These are phyloP conservation scores for Verbascum thapsus DNA, from an alignment of 257 asterid genomes.

Conservation along the genomic window DNA sequence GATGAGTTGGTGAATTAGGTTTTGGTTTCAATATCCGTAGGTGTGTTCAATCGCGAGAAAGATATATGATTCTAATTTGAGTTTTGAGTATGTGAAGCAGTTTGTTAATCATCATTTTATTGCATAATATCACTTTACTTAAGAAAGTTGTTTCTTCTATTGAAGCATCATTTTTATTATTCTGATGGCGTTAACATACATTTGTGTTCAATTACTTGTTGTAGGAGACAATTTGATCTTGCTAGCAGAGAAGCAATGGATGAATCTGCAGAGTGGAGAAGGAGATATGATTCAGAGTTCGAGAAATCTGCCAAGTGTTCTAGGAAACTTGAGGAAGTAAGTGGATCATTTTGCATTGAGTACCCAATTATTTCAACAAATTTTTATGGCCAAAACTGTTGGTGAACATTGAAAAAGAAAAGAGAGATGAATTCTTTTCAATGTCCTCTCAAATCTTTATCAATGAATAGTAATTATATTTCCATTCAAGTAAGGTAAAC, in stretches of 20 bases:
- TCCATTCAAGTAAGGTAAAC: too few species aligned
- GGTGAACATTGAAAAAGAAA: background rate
- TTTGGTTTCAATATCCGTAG: too few species aligned
- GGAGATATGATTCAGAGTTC: conserved; percentile 71
- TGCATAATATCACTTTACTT: background rate
- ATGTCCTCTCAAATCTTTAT: too few species aligned
- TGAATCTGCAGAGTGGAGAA: conserved; percentile 99
- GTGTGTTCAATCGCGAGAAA: background rate
- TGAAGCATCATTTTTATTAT: background rate
- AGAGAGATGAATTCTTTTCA: too few species aligned
- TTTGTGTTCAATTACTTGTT: conserved; percentile 28
- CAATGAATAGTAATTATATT: too few species aligned
- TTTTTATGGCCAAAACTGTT: background rate
- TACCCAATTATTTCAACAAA: background rate
- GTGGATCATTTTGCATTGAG: conserved; percentile 18
- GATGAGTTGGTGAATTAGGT: too few species aligned
- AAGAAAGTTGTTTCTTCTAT: background rate
- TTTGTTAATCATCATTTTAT: background rate
- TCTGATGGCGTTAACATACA: background rate
- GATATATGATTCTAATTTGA: background rate
- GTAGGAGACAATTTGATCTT: conserved; percentile 92
- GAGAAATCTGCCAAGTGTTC: conserved; percentile 52
- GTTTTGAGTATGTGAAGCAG: background rate
- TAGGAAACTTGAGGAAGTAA: conserved; percentile 61
- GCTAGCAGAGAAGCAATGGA: conserved; percentile 99